A percentile compares a stretch with the other conserved stretches of the same genome.
These are phyloP conservation scores for Tulasnella sp. DNA, from an alignment of 768 basidiomycete genomes.

Conservation along the genomic window DNA sequence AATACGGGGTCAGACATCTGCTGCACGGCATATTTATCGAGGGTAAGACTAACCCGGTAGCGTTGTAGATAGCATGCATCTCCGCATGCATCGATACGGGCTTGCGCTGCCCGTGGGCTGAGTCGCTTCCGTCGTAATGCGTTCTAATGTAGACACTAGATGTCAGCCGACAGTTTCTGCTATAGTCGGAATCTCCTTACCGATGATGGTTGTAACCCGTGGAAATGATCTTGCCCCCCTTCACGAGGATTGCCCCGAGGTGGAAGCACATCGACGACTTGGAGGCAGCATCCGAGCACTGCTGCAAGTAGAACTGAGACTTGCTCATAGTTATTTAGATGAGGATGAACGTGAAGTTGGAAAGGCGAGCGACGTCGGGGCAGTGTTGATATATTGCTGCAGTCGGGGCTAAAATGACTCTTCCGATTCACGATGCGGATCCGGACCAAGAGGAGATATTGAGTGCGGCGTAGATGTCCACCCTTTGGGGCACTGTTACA, in stretches of 20 bases:
- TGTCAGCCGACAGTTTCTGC: not conserved
- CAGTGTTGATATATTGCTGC: not conserved
- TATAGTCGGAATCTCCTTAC: not conserved
- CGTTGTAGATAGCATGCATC: conserved; percentile 57
- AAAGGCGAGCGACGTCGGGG: not conserved
- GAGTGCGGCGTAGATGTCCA: not conserved
- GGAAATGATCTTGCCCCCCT: conserved; percentile 55
- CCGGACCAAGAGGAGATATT: not conserved
- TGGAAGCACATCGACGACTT: conserved; percentile 29
- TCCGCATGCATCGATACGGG: conserved; percentile 52
- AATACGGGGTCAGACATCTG: not conserved
- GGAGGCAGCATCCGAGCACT: conserved; percentile 28
- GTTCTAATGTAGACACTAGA: conserved; percentile 35
- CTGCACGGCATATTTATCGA: not conserved
- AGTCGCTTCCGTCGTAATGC: conserved; percentile 50
- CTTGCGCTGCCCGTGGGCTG: conserved; percentile 37
- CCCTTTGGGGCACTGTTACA: not conserved
- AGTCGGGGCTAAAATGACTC: conserved; percentile 12
- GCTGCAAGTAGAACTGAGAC: conserved; percentile 29
- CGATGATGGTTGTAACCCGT: conserved; percentile 53
- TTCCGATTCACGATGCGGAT: not conserved
- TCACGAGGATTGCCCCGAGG: conserved; percentile 44
- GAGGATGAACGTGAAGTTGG: not conserved
- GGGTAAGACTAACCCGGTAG: conserved; percentile 34
- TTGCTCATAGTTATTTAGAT: conserved; percentile 23